Conservation (phyloP, 2,329 filamentous ascomycete genomes). For the Xylaria sp. region DNA sequence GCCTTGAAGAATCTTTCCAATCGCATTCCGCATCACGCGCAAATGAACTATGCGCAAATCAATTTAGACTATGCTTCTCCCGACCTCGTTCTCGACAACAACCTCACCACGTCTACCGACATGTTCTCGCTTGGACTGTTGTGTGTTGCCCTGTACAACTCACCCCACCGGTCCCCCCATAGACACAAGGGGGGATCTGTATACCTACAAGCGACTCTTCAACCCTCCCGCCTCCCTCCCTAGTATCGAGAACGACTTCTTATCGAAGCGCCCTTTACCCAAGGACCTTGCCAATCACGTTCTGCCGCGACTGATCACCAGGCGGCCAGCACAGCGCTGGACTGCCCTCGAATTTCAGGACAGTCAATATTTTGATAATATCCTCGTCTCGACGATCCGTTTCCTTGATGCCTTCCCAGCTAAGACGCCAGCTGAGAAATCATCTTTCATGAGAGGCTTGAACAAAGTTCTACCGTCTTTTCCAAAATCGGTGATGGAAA, state of each 20-base stretch:
- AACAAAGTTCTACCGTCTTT: conserved; percentile 86
- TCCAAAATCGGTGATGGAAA: conserved; percentile 87
- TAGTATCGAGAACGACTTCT: conserved; percentile 74
- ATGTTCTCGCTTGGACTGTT: conserved; percentile 91
- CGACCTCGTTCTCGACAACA: conserved; percentile 89
- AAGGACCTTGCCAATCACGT: conserved; percentile 71
- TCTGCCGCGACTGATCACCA: conserved; percentile 78
- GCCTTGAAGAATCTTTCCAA: conserved; percentile 73
- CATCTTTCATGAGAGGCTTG: conserved; percentile 83
- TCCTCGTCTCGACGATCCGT: conserved; percentile 90
- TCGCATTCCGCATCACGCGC: conserved; percentile 72
- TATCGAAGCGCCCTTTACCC: conserved; percentile 73
- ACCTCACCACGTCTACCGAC: conserved; percentile 76
- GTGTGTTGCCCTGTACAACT: conserved; percentile 87
- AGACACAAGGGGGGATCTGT: conserved; percentile 72
- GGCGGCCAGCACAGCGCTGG: conserved; percentile 80
- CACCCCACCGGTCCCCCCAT: conserved; percentile 82
- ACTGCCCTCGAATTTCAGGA: conserved; percentile 89
- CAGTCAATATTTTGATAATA: conserved; percentile 94
- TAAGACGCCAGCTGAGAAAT: conserved; percentile 87
- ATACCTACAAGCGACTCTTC: conserved; percentile 81
- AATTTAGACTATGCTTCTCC: conserved; percentile 91
- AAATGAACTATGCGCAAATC: conserved; percentile 82
- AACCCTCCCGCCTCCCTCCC: conserved; percentile 73
- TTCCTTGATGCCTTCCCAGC: conserved; percentile 88